phyloP scores from a whole-genome alignment of 352 stramenopile genomes.

The Thalassiosira livingstoniorum region DNA sequence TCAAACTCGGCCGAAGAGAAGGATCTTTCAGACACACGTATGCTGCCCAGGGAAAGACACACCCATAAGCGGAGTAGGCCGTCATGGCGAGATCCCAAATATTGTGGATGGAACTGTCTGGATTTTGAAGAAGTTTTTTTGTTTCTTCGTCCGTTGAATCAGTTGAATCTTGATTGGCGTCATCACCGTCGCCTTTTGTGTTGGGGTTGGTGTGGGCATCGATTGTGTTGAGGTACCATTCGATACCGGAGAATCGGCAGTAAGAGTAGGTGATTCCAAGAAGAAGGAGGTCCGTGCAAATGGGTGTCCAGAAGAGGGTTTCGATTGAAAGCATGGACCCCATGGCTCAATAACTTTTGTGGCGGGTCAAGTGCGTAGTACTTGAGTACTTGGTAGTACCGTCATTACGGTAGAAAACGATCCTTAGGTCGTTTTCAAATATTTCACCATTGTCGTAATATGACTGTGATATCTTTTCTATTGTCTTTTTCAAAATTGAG shows the following conservation, averaged over 20 bases:
- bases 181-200: no score
- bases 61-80: slow-evolving; percentile 40
- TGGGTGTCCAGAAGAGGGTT: slow-evolving; percentile 32
- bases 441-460: no score
- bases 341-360: no score
- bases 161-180: no score
- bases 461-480: no score
- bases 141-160: slow-evolving; percentile 21
- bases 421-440: no score
- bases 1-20: slow-evolving; percentile 1
- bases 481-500: no score
- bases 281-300: slow-evolving; percentile 26
- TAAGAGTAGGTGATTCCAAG: slow-evolving; percentile 24
- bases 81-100: slow-evolving; percentile 42
- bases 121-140: slow-evolving; percentile 8
- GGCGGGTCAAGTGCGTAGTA: no score
- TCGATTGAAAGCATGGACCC: slow-evolving; percentile 30
- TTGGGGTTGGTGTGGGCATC: no score
- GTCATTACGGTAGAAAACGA: no score
- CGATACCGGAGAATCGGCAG: slow-evolving; percentile 12
- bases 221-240: slow-evolving; percentile 24
- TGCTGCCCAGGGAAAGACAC: slow-evolving; percentile 27
- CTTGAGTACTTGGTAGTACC: no score
- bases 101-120: slow-evolving; percentile 23
- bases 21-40: slow-evolving; percentile 35